Percentiles rank a stretch among this genome's conserved stretches.
Evolutionary conservation across 306 rosid species (phyloP).

Genomic region (Parietaria judaica): DNA sequence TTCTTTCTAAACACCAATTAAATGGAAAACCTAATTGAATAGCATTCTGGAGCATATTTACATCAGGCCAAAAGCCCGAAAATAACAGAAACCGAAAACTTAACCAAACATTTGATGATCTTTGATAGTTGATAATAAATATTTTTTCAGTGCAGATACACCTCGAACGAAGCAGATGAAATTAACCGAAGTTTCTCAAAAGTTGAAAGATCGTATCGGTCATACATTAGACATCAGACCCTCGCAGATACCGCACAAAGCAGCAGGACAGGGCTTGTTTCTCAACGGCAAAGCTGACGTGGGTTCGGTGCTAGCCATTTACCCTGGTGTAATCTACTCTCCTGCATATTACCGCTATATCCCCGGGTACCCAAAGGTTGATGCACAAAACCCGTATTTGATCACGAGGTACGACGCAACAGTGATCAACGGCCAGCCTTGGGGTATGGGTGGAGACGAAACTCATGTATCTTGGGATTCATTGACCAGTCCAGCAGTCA

Average conservation of each 20-base stretch:
- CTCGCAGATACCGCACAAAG: constrained; percentile 67
- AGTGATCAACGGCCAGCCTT: constrained; percentile 79
- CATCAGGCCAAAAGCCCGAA: too few species aligned
- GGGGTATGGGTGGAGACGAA: constrained; percentile 80
- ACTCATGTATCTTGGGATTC: constrained; percentile 54
- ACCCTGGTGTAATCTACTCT: constrained; percentile 76
- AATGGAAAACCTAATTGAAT: too few species aligned
- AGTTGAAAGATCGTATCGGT: constrained; percentile 57
- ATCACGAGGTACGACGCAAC: constrained; percentile 78
- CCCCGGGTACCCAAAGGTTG: constrained; percentile 87
- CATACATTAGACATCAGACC: constrained; percentile 61
- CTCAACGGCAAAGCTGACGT: constrained; percentile 64
- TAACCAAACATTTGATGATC: constrained; percentile 15
- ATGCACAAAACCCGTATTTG: constrained; percentile 66
- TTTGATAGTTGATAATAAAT: constrained; percentile 28
- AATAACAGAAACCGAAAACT: too few species aligned
- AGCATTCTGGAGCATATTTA: too few species aligned
- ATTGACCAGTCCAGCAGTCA: constrained; percentile 21
- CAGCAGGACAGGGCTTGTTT: constrained; percentile 74
- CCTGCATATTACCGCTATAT: constrained; percentile 79
- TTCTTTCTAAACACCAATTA: too few species aligned
- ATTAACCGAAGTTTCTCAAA: constrained; percentile 50
- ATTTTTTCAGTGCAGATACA: constrained; percentile 59
- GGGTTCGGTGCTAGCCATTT: constrained; percentile 70
- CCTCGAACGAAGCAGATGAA: constrained; percentile 49